Evolutionary conservation across 306 rosid genomes (phyloP), one percentile per base, ranked within the genome.

Genomic region (Cucurbita moschata): DNA sequence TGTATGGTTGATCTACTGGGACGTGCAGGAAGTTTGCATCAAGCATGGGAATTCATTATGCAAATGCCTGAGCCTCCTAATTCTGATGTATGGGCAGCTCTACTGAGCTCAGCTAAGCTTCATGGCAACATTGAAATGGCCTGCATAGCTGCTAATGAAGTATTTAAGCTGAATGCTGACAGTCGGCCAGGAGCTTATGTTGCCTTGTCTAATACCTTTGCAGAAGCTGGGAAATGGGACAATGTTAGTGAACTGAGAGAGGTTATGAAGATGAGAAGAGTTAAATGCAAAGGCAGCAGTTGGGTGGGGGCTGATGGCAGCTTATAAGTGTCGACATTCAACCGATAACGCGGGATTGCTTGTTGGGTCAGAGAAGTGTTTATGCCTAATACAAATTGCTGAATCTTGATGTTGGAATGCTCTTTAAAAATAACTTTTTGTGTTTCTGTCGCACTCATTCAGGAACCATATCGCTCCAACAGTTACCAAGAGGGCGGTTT

Each of bases 1-100:
- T 90, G 98, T 79, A 77, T 90, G 89, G 88, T 94, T 71, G 96
- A 94, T 83, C 88, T 94, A 26, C 79, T 94, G 74, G 98, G 98
- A 52, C 90, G 95, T 23, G 90, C 95, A 35, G 98, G 98, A 61
- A 76, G 77, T 79, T 79, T 90, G 77, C 57, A 50, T 60, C 85
- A 79, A 76, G 97, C 96, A 15, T 90, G 87, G 96, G 96, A 87
- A 75, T 86, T 94, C 76, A 81, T 85, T 47, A 82, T 30, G 80
- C 75, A 77, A 75, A 90, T 90, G 85, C 96, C 96, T 2, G 82
- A 77, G 67, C 85, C 84, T 76, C 98, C 96, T 13, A 86, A 85
- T 78, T 94, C 95, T 0, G 97, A 90, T 71, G 92, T 94, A 70
- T 90, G 98, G 96, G 86, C 96, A 35, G 90, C 97, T 77, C 83